Base-by-base conservation (phyloP, 345 rosid genomes). In the Mallotus nudiflorus region DNA sequence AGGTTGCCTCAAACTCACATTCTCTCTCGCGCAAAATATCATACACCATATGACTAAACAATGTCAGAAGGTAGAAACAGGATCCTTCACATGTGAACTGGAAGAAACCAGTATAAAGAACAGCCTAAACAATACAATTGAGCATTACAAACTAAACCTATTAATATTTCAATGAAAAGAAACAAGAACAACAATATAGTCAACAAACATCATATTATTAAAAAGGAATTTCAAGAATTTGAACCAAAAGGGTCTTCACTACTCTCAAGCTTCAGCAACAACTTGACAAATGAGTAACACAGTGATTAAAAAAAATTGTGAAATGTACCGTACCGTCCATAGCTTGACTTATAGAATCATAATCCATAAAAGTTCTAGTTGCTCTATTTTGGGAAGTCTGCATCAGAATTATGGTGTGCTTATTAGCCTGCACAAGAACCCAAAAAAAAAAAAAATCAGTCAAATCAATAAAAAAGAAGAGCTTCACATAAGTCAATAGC, bases 361-460 rank as follows among this genome's bases (percentile, higher is more conserved):
- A 95, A 82, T 95, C 99, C 99, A 92, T 89, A 72, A 92, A 95
- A 13, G 98, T 95, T 77, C 98, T 89, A 24, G 88, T 86, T 49
- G 97, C 82, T 79, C 91, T 92, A 83, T 56, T 88, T 3, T 74
- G 96, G 62, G 97, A 83, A 58, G 83, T 81, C 75, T 95, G 99
- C 92, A 95, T 81, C 83, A 95, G 83, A 67, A 95, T 77, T 74
- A 95, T 95, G 65, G 99, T 95, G 80, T 95, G 99, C 80, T 82
- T 88, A 76, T 84, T 92, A 40, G 97, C 97, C 99, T 95, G 49
- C 66, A 79, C 6, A 72, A 35, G 29, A 62, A 65, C 63, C 62
- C 52, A 75, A 33, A 33, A 33, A 6, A 33, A 33, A 33, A 33
- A 33, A 33, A 33, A 33, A 33, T 33, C 6, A 33, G 6, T 33